Conservation (phyloP, 176 grass and related monocot species). For the Carex cristatella region DNA sequence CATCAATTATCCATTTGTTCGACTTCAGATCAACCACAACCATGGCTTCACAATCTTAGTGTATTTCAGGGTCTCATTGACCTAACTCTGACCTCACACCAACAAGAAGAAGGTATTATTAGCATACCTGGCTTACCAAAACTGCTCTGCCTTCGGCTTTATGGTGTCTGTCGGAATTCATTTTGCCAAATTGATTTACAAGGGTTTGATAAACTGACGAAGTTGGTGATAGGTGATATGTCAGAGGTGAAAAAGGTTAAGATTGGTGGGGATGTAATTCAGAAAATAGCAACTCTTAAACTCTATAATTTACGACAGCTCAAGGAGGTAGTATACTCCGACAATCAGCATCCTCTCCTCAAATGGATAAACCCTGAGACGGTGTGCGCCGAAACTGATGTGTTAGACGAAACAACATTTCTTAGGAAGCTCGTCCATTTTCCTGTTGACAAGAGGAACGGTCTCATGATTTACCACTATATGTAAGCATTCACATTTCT, state of each 20-base stretch:
- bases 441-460: not conserved
- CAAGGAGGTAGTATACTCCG: not conserved
- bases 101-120: not conserved
- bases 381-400: rapidly evolving
- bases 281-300: not conserved
- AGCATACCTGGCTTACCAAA: not conserved
- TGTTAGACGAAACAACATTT: not conserved
- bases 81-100: not conserved
- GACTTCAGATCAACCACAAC: too few species aligned
- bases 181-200: not conserved
- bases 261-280: not conserved
- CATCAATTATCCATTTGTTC: too few species aligned
- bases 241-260: not conserved
- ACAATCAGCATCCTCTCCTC: not conserved
- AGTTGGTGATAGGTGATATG: not conserved
- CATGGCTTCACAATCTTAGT: not conserved
- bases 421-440: not conserved
- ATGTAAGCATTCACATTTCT: not conserved
- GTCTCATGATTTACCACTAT: not conserved
- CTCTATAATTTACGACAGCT: not conserved
- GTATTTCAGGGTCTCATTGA: not conserved
- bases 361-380: not conserved
- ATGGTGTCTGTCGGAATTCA: not conserved
- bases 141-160: not conserved
- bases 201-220: not conserved